phyloP scores from a whole-genome alignment of 441 rosid genomes.

The Dalechampia spathulata region DNA sequence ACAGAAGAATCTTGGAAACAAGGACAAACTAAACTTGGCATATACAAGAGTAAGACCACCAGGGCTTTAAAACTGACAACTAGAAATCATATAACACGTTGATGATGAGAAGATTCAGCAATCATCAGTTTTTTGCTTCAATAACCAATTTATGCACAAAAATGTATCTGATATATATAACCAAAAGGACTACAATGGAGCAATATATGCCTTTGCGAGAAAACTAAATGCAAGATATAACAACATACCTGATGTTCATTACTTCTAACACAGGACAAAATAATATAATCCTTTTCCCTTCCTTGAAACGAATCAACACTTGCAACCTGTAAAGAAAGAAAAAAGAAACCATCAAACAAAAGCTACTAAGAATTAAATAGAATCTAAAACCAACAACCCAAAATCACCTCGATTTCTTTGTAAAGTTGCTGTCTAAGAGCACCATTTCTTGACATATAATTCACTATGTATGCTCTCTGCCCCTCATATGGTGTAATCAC shows the following conservation, averaged over 20 bases:
- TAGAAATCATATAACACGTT: neutral
- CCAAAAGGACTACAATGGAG: neutral
- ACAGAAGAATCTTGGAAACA: neutral
- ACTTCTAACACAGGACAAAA: constrained; percentile 97
- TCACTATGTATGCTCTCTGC: constrained; percentile 96
- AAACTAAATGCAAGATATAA: neutral
- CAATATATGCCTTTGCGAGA: too few relatives aligned
- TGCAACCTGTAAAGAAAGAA: constrained; percentile 68
- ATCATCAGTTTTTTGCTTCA: neutral
- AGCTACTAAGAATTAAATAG: constrained; percentile 7
- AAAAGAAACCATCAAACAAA: constrained; percentile 8
- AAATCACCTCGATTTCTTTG: constrained; percentile 96
- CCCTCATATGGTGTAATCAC: constrained; percentile 99
- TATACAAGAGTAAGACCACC: neutral
- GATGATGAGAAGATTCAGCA: neutral
- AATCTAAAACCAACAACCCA: neutral
- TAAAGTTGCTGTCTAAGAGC: constrained; percentile 95
- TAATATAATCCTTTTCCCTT: constrained; percentile 98
- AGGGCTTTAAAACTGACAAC: neutral
- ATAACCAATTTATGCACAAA: neutral
- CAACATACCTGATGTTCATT: constrained; percentile 93
- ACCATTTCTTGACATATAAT: constrained; percentile 98
- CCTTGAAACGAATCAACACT: constrained; percentile 99
- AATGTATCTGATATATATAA: neutral
- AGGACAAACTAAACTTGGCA: neutral